A percentile compares a stretch with the other conserved stretches of the same genome.
phyloP scores from a whole-genome alignment of 306 rosid genomes.

The Cyamopsis tetragonoloba region DNA sequence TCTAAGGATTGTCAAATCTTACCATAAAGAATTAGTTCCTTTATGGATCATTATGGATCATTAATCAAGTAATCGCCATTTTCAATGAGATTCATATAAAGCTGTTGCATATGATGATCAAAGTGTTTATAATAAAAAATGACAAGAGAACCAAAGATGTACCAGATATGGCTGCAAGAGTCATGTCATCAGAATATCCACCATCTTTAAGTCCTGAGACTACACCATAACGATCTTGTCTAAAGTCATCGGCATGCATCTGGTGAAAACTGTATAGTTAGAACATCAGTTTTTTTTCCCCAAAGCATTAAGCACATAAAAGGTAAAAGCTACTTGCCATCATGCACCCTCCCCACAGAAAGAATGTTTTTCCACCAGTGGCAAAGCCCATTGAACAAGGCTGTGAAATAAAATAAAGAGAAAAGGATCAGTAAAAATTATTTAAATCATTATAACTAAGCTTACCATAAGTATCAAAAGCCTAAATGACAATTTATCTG shows the following conservation, averaged over 20 bases:
- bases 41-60: conserved; percentile 21
- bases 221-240: conserved; percentile 73
- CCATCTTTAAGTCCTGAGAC: conserved; percentile 86
- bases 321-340: conserved; percentile 63
- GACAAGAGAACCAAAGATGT: conserved; percentile 26
- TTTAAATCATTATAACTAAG: not conserved
- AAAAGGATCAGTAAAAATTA: conserved; percentile 17
- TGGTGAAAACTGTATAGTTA: conserved; percentile 42
- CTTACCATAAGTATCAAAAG: not conserved
- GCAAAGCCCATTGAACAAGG: conserved; percentile 99
- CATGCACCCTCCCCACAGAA: conserved; percentile 99
- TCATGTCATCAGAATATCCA: conserved; percentile 98
- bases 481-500: conserved; percentile 7
- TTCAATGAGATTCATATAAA: not conserved
- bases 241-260: conserved; percentile 98
- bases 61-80: not conserved
- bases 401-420: conserved; percentile 39
- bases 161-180: conserved; percentile 97
- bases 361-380: conserved; percentile 94
- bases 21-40: not conserved
- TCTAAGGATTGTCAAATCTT: not conserved
- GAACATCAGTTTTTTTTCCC: conserved; percentile 14
- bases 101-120: not conserved
- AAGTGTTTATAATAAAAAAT: not conserved
- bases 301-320: conserved; percentile 12